Base-by-base conservation (phyloP, 78 protist genomes). In the Polysphondylium violaceum region DNA sequence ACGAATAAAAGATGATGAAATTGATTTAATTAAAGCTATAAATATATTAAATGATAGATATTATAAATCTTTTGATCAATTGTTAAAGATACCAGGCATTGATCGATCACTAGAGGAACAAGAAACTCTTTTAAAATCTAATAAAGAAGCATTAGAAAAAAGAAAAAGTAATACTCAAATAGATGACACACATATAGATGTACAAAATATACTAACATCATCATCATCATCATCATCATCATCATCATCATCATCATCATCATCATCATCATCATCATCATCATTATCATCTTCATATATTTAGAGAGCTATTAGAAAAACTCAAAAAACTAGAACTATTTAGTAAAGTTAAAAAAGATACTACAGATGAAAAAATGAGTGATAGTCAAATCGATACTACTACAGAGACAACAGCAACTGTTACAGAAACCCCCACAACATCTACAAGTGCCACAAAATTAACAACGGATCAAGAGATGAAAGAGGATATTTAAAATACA, bases 1-100 rank as follows among this genome's bases (percentile, higher is more conserved):
- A 41, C 31, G 79, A 43, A 11, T 83, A 7, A 83, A 83, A 69
- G 91, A 83, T 69, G 91, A 83, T 63, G 91, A 83, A 59, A 36
- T 83, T 19, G 91, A 83, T 27, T 38, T 83, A 58, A 55, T 67
- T 23, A 67, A 72, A 58, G 91, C 91, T 33, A 59, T 69, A n/a
- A 69, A 67, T n/a, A n/a, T n/a, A n/a, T n/a, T 61, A 7, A 83
- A 83, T 69, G 91, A 83, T 33, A 67, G 35, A 33, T 19, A 21
- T 35, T 27, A 43, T 3, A 55, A 69, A 59, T 19, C 71, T 8
- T 17, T 69, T 29, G 61, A 58, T 58, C 29, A 50, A 17, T 43
- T 83, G 21, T 44, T 23, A 12, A 29, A 44, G 31, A 29, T 83
- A 67, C 91, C 91, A 40, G 91, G 91, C 19, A 60, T 71, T 21